Percentiles rank a stretch among this genome's conserved stretches.
Conservation (phyloP, 1,139 yeast species). For the Saccharomyces hybrid region DNA sequence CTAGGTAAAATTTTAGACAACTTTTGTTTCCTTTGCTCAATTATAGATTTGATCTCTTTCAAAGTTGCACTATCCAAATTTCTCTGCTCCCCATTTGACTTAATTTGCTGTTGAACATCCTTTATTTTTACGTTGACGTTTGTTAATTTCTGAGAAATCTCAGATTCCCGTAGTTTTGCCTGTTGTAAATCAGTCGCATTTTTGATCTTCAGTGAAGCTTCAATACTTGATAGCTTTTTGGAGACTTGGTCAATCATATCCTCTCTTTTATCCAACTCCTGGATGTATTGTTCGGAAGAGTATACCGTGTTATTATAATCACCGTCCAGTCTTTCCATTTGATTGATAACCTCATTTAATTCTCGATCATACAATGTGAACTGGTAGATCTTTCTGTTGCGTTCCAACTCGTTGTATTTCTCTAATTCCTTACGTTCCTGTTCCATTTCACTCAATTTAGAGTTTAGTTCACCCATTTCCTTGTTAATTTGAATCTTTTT, state of each 20-base stretch:
- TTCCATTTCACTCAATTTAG: slow-evolving; percentile 68
- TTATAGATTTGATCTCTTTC: slow-evolving; percentile 28
- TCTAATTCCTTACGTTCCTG: slow-evolving; percentile 73
- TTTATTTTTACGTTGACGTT: slow-evolving; percentile 29
- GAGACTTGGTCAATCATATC: slow-evolving; percentile 39
- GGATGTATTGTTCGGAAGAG: slow-evolving; percentile 34
- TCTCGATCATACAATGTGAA: slow-evolving; percentile 76
- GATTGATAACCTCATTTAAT: slow-evolving; percentile 50
- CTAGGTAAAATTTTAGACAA: slow-evolving; percentile 41
- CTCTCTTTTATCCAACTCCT: slow-evolving; percentile 43
- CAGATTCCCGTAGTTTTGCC: slow-evolving; percentile 38
- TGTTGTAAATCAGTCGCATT: slow-evolving; percentile 47
- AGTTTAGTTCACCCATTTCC: slow-evolving; percentile 61
- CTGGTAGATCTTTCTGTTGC: slow-evolving; percentile 62
- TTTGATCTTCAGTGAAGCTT: slow-evolving; percentile 38
- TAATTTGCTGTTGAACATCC: slow-evolving; percentile 29
- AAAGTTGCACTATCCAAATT: slow-evolving; percentile 26
- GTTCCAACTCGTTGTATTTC: slow-evolving; percentile 60
- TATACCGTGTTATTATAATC: slow-evolving; percentile 47
- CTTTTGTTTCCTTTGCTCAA: slow-evolving; percentile 39
- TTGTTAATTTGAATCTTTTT: slow-evolving; percentile 72
- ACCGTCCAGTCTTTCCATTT: slow-evolving; percentile 55
- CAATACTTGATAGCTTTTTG: slow-evolving; percentile 23
- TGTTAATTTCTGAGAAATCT: slow-evolving; percentile 36
- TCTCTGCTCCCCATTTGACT: slow-evolving; percentile 24